phyloP scores from a whole-genome alignment of 1,284 basidiomycete species.

The Athelia sp. region DNA sequence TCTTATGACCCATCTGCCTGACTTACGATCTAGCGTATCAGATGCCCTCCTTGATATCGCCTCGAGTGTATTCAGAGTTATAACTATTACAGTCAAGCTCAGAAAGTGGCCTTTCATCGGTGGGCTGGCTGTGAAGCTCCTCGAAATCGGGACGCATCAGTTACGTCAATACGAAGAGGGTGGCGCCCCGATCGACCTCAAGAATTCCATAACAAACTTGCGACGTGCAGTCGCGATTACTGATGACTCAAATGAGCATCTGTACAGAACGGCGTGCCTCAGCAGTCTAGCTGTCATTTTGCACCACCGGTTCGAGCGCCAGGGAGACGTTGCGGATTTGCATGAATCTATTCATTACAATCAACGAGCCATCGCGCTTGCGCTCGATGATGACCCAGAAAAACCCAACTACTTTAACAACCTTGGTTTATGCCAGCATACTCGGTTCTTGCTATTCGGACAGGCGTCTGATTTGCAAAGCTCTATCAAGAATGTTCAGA shows the following conservation, averaged over 20 bases:
- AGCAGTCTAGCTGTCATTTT: background rate
- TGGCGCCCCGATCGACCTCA: too few relatives aligned
- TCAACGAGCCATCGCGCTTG: slow-evolving; percentile 6
- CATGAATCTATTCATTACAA: slow-evolving; percentile 9
- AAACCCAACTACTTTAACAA: slow-evolving; percentile 7
- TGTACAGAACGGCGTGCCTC: too few relatives aligned
- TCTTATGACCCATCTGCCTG: too few relatives aligned
- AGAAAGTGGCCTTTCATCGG: background rate
- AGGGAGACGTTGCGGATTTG: background rate
- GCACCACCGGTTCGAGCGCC: background rate
- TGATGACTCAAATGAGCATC: too few relatives aligned
- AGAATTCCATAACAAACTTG: slow-evolving; percentile 13
- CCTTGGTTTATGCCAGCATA: slow-evolving; percentile 15
- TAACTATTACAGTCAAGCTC: background rate
- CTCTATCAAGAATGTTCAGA: slow-evolving; percentile 13
- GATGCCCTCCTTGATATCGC: too few relatives aligned
- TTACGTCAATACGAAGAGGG: too few relatives aligned
- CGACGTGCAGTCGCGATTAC: background rate
- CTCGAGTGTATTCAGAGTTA: too few relatives aligned
- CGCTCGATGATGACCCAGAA: slow-evolving; percentile 13
- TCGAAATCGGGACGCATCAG: too few relatives aligned
- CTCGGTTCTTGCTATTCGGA: slow-evolving; percentile 13
- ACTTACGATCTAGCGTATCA: too few relatives aligned
- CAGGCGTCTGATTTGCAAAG: slow-evolving; percentile 17
- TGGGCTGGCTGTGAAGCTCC: too few relatives aligned